Percentiles rank a stretch among this genome's conserved stretches.
Conservation (phyloP, 2,329 filamentous ascomycete genomes). For the Raffaelea arxii region DNA sequence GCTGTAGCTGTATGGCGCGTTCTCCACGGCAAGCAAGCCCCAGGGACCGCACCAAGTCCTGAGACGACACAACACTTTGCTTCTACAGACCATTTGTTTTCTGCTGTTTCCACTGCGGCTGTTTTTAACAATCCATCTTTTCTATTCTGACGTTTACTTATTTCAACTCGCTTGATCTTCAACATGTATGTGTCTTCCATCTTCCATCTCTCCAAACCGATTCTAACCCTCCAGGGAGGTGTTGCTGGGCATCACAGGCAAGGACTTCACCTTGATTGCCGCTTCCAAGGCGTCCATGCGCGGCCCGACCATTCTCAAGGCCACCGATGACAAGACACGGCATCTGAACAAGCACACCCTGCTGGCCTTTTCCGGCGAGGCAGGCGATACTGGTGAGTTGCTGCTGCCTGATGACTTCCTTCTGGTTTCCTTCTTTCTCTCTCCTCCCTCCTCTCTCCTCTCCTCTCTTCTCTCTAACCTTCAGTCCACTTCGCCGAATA, state of each 20-base stretch:
- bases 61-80: background rate
- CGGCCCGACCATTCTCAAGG: conserved; percentile 91
- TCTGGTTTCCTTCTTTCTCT: background rate
- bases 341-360: conserved; percentile 86
- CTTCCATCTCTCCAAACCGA: background rate
- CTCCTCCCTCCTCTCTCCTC: background rate
- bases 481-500: conserved; percentile 98
- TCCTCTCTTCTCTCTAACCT: background rate
- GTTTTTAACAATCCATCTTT: background rate
- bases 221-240: conserved; percentile 64
- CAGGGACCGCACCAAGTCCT: conserved; percentile 12
- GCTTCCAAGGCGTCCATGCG: conserved; percentile 98
- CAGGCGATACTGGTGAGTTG: conserved; percentile 73
- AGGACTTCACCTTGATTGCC: conserved; percentile 97
- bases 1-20: conserved; percentile 31
- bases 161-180: too few species aligned
- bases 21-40: background rate
- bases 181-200: background rate
- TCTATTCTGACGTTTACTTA: background rate
- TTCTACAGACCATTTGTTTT: background rate
- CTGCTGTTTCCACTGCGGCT: background rate
- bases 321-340: conserved; percentile 92
- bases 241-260: conserved; percentile 93
- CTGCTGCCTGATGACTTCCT: background rate
- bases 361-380: conserved; percentile 91